Evolutionary conservation across 1,284 basidiomycete species (phyloP), one percentile per base, ranked within the genome.

Genomic region (Agroathelia rolfsii): DNA sequence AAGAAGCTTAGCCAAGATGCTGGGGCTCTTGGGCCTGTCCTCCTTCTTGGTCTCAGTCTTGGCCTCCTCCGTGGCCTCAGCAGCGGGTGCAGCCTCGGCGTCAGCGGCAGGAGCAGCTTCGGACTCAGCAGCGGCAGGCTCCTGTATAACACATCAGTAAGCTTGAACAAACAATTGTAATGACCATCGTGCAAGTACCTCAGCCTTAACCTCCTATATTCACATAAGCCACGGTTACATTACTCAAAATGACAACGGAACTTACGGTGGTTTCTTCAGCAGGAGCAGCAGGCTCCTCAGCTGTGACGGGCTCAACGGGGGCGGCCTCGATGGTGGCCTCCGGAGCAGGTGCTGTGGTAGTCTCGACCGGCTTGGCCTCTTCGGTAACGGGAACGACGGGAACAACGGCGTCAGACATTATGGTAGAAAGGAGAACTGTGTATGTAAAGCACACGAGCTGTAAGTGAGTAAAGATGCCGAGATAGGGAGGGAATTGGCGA

Each of bases 21-120:
- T 55, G n/a, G 83, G 82, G 60, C 79, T 82, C 72, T 79, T 83
- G 46, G 80, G 77, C 42, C 66, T 63, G 12, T 80, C 76, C 43
- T 80, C 78, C 61, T 79, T 79, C 70, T 77, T 76, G 8, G n/a
- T n/a, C n/a, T n/a, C n/a, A n/a, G n/a, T n/a, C n/a, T n/a, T n/a
- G n/a, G n/a, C n/a, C n/a, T n/a, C n/a, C n/a, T n/a, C n/a, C n/a
- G n/a, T n/a, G n/a, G n/a, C n/a, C n/a, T n/a, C n/a, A n/a, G n/a
- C n/a, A n/a, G n/a, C n/a, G n/a, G n/a, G n/a, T n/a, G n/a, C n/a
- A 32, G 55, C 40, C 7, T 56, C 51, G n/a, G n/a, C n/a, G 37
- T 61, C 66, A 36, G 58, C 59, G 19, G 42, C 41, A 34, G 58
- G 39, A 20, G 58, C 42, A 36, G 62, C 58, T 39, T 54, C 47